Conservation (phyloP, 768 basidiomycete species). For the Kwoniella sp. region DNA sequence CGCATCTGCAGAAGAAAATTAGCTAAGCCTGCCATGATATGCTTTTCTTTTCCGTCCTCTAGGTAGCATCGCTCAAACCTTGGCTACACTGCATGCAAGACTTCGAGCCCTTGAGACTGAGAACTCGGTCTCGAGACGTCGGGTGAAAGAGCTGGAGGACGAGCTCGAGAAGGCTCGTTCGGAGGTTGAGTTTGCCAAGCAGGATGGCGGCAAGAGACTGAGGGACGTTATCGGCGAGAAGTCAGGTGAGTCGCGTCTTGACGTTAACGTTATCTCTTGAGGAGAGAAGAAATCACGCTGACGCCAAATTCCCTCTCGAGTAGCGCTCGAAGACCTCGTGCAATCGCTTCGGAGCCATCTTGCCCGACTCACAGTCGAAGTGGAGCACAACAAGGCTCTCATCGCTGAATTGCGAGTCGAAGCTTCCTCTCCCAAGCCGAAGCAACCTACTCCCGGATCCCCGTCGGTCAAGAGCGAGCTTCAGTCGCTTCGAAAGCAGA, state of each 20-base stretch:
- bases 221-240: conserved; percentile 83
- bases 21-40: background rate
- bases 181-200: conserved; percentile 62
- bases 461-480: conserved; percentile 36
- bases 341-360: conserved; percentile 73
- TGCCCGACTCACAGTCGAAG: conserved; percentile 73
- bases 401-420: conserved; percentile 58
- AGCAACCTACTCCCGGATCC: background rate
- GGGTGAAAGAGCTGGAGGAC: conserved; percentile 82
- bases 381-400: conserved; percentile 69
- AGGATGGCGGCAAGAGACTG: conserved; percentile 62
- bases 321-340: conserved; percentile 81
- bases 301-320: background rate
- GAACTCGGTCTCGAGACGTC: conserved; percentile 75
- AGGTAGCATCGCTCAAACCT: conserved; percentile 41
- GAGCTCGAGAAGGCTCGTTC: conserved; percentile 68
- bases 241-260: conserved; percentile 64
- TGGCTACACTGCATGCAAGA: conserved; percentile 58
- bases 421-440: conserved; percentile 7
- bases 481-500: conserved; percentile 72
- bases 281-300: background rate
- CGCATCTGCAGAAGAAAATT: no score
- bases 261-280: conserved; percentile 23
- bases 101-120: conserved; percentile 76
- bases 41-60: background rate